These are phyloP conservation scores for Tolypocladium ovalisporum DNA, from an alignment of 2,329 filamentous ascomycete species.

Conservation along the genomic window DNA sequence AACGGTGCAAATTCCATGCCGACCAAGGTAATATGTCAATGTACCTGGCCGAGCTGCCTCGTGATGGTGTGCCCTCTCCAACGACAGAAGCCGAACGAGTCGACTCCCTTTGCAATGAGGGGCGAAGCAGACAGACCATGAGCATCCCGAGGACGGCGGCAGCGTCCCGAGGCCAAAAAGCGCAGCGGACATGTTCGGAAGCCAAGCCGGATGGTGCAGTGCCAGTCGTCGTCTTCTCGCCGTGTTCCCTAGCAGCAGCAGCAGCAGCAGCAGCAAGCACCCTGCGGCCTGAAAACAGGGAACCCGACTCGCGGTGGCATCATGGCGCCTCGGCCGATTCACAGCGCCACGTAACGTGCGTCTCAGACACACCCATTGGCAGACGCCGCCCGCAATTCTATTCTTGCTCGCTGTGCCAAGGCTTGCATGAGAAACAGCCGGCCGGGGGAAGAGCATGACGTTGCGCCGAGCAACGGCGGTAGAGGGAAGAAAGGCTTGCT, in stretches of 20 bases:
- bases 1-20: too few relatives aligned
- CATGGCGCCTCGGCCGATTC: neutral
- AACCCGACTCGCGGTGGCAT: neutral
- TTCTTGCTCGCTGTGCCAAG: neutral
- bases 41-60: too few relatives aligned
- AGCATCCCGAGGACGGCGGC: too few relatives aligned
- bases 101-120: too few relatives aligned
- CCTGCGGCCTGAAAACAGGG: too few relatives aligned
- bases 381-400: neutral
- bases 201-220: neutral
- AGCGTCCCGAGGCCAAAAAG: neutral
- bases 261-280: too few relatives aligned
- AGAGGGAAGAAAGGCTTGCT: too few relatives aligned
- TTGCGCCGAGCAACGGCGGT: too few relatives aligned
- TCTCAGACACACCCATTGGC: neutral
- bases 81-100: too few relatives aligned
- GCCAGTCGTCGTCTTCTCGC: neutral
- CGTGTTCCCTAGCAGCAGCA: neutral
- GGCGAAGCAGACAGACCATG: too few relatives aligned
- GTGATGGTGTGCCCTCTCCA: too few relatives aligned
- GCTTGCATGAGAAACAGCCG: neutral
- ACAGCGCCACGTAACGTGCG: neutral
- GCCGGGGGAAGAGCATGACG: neutral
- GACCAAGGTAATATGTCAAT: too few relatives aligned
- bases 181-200: neutral